These are phyloP conservation scores for Exidia glandulosa DNA, from an alignment of 768 basidiomycete genomes.

Conservation along the genomic window DNA sequence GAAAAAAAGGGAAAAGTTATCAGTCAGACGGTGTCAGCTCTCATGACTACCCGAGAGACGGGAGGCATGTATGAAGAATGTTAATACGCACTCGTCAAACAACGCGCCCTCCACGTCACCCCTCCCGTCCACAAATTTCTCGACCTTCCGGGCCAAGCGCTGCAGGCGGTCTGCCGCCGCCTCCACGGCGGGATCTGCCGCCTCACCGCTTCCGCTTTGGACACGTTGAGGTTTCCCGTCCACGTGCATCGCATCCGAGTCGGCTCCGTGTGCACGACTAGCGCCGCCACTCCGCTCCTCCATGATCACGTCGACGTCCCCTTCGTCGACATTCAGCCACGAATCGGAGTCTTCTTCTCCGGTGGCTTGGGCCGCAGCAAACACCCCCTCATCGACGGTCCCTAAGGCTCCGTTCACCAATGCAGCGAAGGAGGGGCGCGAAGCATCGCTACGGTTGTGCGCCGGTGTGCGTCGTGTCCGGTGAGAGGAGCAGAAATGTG, in stretches of 20 bases:
- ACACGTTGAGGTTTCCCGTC: slow-evolving; percentile 19
- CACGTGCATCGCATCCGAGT: slow-evolving; percentile 38
- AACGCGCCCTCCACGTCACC: slow-evolving; percentile 82
- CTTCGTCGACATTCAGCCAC: slow-evolving; percentile 76
- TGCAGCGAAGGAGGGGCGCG: slow-evolving; percentile 65
- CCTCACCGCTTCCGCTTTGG: slow-evolving; percentile 13
- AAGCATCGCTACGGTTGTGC: slow-evolving; percentile 51
- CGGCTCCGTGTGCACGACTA: slow-evolving; percentile 6
- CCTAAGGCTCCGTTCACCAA: slow-evolving; percentile 56
- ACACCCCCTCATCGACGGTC: slow-evolving; percentile 21
- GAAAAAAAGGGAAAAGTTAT: neutral
- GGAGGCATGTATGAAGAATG: neutral
- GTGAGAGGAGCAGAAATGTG: no score
- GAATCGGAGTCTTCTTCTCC: slow-evolving; percentile 61
- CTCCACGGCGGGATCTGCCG: slow-evolving; percentile 37
- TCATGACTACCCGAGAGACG: no score
- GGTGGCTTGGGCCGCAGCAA: slow-evolving; percentile 7
- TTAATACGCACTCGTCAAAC: slow-evolving; percentile 71
- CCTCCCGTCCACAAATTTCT: slow-evolving; percentile 80
- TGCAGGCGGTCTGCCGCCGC: slow-evolving; percentile 57
- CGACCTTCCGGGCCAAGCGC: slow-evolving; percentile 74
- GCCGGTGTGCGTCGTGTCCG: no score
- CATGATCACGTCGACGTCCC: slow-evolving; percentile 67
- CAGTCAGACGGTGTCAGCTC: no score
- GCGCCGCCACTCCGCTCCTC: slow-evolving; percentile 22